Evolutionary conservation across 1,139 yeast species (phyloP).

Genomic region (Zygosaccharomyces pseudobailii): DNA sequence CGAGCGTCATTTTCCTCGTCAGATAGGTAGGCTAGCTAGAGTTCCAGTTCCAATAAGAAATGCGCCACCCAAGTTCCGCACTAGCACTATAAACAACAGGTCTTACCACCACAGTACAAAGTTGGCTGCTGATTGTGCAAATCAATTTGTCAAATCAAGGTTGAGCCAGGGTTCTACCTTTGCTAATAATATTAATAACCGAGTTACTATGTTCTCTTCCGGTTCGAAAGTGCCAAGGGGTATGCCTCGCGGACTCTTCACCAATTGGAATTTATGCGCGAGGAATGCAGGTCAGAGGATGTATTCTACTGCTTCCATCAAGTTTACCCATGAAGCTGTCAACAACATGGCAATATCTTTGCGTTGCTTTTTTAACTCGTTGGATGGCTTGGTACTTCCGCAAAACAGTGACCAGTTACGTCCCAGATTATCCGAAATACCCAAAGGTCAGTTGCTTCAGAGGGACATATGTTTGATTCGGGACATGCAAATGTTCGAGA

Average conservation of each 20-base stretch:
- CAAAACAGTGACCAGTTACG: slow-evolving; percentile 10
- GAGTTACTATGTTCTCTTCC: slow-evolving; percentile 9
- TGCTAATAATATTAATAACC: slow-evolving; percentile 1
- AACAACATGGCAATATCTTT: slow-evolving; percentile 37
- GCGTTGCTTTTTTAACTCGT: slow-evolving; percentile 35
- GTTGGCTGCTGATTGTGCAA: neutral
- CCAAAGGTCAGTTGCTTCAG: slow-evolving; percentile 6
- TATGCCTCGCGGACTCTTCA: slow-evolving; percentile 18
- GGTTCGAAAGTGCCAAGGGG: slow-evolving; percentile 14
- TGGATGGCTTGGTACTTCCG: slow-evolving; percentile 20
- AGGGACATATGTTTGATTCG: slow-evolving; percentile 24
- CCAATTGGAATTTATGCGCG: slow-evolving; percentile 20
- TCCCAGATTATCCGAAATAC: neutral
- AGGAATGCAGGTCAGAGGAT: slow-evolving; percentile 13
- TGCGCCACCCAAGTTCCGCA: slow-evolving; percentile 5
- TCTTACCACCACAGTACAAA: slow-evolving; percentile 6
- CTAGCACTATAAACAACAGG: slow-evolving; percentile 3
- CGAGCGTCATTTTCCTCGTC: slow-evolving; percentile 14
- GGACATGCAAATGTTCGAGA: slow-evolving; percentile 37
- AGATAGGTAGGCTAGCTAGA: slow-evolving; percentile 11
- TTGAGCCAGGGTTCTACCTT: slow-evolving; percentile 3
- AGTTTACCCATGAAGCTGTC: slow-evolving; percentile 37
- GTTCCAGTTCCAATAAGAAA: slow-evolving; percentile 13
- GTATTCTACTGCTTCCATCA: slow-evolving; percentile 20
- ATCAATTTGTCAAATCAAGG: slow-evolving; percentile 1